These are phyloP conservation scores for Rhizophlyctis rosea DNA, from an alignment of 192 early-diverging fungal genomes.

Conservation along the genomic window DNA sequence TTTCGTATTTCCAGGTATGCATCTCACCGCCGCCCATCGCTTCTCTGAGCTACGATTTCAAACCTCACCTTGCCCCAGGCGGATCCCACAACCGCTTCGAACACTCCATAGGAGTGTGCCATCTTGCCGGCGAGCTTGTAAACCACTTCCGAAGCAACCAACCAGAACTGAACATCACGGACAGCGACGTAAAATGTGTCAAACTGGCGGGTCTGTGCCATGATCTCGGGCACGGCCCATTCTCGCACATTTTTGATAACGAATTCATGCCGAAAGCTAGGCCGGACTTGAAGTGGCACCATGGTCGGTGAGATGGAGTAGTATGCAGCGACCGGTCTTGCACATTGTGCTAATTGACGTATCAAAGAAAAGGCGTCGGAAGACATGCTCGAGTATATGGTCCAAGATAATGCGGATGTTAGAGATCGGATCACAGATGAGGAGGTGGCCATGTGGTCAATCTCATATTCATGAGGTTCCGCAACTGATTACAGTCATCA, in stretches of 20 bases:
- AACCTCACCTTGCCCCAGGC: constrained; percentile 41
- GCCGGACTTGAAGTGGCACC: constrained; percentile 42
- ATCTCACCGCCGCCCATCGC: not conserved
- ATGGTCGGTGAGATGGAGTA: constrained; percentile 17
- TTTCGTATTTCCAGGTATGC: constrained; percentile 74
- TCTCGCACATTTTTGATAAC: constrained; percentile 93
- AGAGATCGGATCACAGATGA: constrained; percentile 42
- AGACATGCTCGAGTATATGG: constrained; percentile 80
- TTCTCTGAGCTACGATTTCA: not conserved
- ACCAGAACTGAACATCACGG: constrained; percentile 73
- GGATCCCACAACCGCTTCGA: constrained; percentile 96
- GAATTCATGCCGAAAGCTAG: constrained; percentile 69
- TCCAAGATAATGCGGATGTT: constrained; percentile 73
- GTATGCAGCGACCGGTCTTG: constrained; percentile 11
- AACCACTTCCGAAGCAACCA: constrained; percentile 67
- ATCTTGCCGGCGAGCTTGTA: constrained; percentile 75
- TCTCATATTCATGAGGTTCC: not conserved
- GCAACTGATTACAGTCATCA: too few species aligned
- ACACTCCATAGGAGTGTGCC: constrained; percentile 84
- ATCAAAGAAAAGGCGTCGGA: constrained; percentile 56
- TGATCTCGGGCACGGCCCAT: constrained; percentile 96
- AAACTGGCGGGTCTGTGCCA: constrained; percentile 90
- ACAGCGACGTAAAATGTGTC: constrained; percentile 80
- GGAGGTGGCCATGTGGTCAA: constrained; percentile 17
- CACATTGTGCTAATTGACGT: not conserved